Evolutionary conservation across 192 early-diverging fungal species (phyloP).

Genomic region (Coemansia aciculifera): DNA sequence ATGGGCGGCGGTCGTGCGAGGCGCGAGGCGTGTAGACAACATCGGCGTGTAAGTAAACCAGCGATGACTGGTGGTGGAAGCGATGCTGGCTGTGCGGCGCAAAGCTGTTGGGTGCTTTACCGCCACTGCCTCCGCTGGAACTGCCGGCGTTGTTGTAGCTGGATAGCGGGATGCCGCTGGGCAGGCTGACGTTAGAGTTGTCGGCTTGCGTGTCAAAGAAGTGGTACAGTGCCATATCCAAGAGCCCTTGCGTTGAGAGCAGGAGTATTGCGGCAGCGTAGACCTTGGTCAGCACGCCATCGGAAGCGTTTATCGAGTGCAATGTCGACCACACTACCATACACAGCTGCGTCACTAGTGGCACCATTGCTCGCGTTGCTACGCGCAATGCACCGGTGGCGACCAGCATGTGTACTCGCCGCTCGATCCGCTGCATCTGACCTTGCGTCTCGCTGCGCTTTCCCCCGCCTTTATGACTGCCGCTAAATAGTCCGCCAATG

Average conservation of each 20-base stretch:
- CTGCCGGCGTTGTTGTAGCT: neutral
- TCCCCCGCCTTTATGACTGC: neutral
- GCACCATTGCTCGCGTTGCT: constrained; percentile 42
- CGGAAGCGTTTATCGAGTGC: constrained; percentile 9
- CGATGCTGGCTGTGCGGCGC: neutral
- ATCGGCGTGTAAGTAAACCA: constrained; percentile 14
- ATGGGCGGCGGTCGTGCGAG: constrained; percentile 9
- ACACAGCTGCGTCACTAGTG: constrained; percentile 36
- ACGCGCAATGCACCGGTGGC: constrained; percentile 42
- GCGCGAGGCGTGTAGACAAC: constrained; percentile 5
- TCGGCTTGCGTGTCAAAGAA: constrained; percentile 47
- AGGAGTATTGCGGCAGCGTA: constrained; percentile 32
- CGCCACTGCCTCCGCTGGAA: neutral
- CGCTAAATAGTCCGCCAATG: neutral
- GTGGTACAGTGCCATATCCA: constrained; percentile 50
- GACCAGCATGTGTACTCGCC: constrained; percentile 36
- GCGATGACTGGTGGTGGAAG: constrained; percentile 11
- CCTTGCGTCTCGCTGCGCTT: constrained; percentile 12
- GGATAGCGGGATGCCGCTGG: constrained; percentile 14
- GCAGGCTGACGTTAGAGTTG: constrained; percentile 27
- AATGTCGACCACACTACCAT: constrained; percentile 49
- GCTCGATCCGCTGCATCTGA: constrained; percentile 46
- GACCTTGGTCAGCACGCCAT: neutral
- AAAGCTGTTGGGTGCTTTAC: neutral
- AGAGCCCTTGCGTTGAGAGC: constrained; percentile 35